Evolutionary conservation across 2,329 filamentous ascomycete genomes (phyloP).

Genomic region (Hypoxylon sp.): DNA sequence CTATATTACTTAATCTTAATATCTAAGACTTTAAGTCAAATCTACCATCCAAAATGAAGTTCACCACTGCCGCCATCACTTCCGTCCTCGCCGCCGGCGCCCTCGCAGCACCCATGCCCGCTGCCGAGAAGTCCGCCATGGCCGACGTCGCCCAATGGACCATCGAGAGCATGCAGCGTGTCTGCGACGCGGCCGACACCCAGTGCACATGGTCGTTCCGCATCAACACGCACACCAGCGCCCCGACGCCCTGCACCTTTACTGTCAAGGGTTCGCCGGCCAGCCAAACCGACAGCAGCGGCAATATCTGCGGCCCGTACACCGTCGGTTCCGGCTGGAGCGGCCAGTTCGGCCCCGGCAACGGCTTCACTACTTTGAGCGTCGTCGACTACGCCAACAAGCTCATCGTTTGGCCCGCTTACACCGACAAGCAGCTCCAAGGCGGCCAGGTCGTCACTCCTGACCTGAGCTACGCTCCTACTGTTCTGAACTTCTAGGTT

Average conservation of each 20-base stretch:
- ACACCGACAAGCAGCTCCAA: slow-evolving; percentile 66
- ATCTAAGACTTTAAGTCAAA: slow-evolving; percentile 22
- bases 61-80: slow-evolving; percentile 50
- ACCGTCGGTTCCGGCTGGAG: slow-evolving; percentile 69
- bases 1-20: slow-evolving; percentile 34
- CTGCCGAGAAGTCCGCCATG: slow-evolving; percentile 49
- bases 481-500: slow-evolving; percentile 39
- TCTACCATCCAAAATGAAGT: slow-evolving; percentile 55
- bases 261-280: slow-evolving; percentile 54
- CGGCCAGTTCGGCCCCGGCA: slow-evolving; percentile 66
- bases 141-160: slow-evolving; percentile 58
- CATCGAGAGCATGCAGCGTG: slow-evolving; percentile 57
- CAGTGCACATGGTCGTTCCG: slow-evolving; percentile 60
- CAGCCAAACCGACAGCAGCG: slow-evolving; percentile 58
- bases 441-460: slow-evolving; percentile 63
- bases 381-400: slow-evolving; percentile 62
- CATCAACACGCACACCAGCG: slow-evolving; percentile 56
- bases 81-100: slow-evolving; percentile 50
- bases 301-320: slow-evolving; percentile 63
- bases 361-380: slow-evolving; percentile 69
- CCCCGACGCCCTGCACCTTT: slow-evolving; percentile 58
- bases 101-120: slow-evolving; percentile 49
- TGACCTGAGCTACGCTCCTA: slow-evolving; percentile 56
- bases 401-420: slow-evolving; percentile 67
- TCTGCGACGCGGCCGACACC: slow-evolving; percentile 58